These are phyloP conservation scores for Talaromyces sp. DNA, from an alignment of 2,329 filamentous ascomycete genomes.

Conservation along the genomic window DNA sequence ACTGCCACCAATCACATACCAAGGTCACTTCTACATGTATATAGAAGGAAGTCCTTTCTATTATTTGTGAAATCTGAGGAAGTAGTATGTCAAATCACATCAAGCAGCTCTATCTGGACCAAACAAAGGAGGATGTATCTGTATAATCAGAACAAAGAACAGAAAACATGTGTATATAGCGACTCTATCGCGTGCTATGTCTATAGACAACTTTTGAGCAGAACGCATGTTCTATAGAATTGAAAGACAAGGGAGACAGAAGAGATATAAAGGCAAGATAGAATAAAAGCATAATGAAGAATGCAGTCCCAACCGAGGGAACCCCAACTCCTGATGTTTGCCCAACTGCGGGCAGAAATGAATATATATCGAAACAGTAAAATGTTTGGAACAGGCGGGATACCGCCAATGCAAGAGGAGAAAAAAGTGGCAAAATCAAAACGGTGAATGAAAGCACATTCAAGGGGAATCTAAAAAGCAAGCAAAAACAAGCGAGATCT, in stretches of 20 bases:
- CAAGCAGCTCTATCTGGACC: not conserved
- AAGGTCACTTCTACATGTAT: not conserved
- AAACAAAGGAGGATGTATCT: not conserved
- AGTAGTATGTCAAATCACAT: not conserved
- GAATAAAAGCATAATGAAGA: not conserved
- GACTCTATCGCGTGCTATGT: constrained; percentile 10
- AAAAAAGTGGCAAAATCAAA: not conserved
- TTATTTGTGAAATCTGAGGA: too few species aligned
- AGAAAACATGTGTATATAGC: constrained; percentile 1
- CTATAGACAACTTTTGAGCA: constrained; percentile 11
- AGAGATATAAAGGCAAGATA: not conserved
- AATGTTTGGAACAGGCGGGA: constrained; percentile 24
- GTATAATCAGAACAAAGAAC: not conserved
- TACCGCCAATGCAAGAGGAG: constrained; percentile 27
- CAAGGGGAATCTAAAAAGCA: constrained; percentile 18
- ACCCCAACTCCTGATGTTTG: not conserved
- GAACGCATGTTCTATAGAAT: constrained; percentile 1
- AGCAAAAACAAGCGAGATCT: constrained; percentile 20
- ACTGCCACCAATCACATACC: constrained; percentile 6
- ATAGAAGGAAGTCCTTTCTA: not conserved
- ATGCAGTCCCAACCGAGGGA: not conserved
- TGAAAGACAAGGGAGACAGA: not conserved
- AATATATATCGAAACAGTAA: constrained; percentile 28
- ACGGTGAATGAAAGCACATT: constrained; percentile 14
- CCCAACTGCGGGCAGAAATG: constrained; percentile 1